Base-by-base conservation (phyloP, 2,329 filamentous ascomycete species). In the Hirsutella rhossiliensis region DNA sequence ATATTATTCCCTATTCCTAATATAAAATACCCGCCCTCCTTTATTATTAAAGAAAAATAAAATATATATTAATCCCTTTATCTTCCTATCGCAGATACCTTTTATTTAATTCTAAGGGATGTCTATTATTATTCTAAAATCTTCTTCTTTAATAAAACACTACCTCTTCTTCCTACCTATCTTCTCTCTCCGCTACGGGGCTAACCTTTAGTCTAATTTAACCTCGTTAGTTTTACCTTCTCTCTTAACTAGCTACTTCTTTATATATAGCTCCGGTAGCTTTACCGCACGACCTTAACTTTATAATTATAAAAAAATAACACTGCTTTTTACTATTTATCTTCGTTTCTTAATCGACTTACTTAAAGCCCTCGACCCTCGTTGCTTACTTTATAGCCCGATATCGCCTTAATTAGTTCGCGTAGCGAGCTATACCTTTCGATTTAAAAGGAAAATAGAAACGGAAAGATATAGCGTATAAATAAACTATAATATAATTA, bases 401-500 rank as follows among this genome's bases (percentile, higher is more conserved):
- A 34, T n/a, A 34, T n/a, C n/a, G n/a, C n/a, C n/a, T n/a, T n/a
- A n/a, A n/a, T n/a, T n/a, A n/a, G 32, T 15, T 34, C 32, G 32
- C 13, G 32, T n/a, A n/a, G 32, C 32, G 32, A 34, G 13, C 32
- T n/a, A 34, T 23, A 29, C 18, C 27, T 31, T 18, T 30, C 18
- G 12, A 34, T 15, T n/a, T n/a, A n/a, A n/a, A n/a, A n/a, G n/a
- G n/a, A n/a, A 6, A 7, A 27, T 5, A 27, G 3, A 27, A 27
- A 4, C 23, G 23, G 9, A 27, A 27, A 27, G 23, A 27, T 9
- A 27, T 2, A 5, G 9, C 34, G 18, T 11, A 15, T 17, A 11
- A 5, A 17, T 18, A 4, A 5, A 17, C 30, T 34, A 41, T 5
- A 18, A 57, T 54, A 56, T 54, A 50, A 40, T 49, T 54, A 41